Conservation (phyloP, 2,329 filamentous ascomycete species). For the Emericellopsis atlantica region DNA sequence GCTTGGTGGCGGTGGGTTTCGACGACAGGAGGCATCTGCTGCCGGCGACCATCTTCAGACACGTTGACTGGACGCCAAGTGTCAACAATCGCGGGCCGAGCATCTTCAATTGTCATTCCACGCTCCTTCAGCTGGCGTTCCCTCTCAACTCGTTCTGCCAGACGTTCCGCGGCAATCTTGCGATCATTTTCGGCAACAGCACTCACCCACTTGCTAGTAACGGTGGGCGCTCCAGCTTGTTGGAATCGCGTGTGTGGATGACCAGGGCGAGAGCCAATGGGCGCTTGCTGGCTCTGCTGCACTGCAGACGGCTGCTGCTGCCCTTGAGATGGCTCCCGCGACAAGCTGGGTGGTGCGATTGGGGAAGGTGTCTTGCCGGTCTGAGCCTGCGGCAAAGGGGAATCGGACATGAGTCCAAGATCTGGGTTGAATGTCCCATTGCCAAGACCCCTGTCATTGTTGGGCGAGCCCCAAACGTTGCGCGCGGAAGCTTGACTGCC, state of each 20-base stretch:
- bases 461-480: slow-evolving; percentile 67
- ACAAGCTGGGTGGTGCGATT: slow-evolving; percentile 22
- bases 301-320: slow-evolving; percentile 13
- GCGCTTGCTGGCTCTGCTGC: slow-evolving; percentile 3
- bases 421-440: slow-evolving; percentile 65
- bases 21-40: slow-evolving; percentile 8
- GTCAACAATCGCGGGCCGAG: slow-evolving; percentile 36
- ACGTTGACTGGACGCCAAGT: slow-evolving; percentile 36
- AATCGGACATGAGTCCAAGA: slow-evolving; percentile 34
- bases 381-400: slow-evolving; percentile 17
- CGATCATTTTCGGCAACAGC: slow-evolving; percentile 34
- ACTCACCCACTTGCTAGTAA: slow-evolving; percentile 27
- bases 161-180: slow-evolving; percentile 22
- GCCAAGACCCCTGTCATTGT: slow-evolving; percentile 57
- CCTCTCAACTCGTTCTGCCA: slow-evolving; percentile 3
- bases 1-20: slow-evolving; percentile 13
- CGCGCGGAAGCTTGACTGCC: slow-evolving; percentile 29
- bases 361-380: slow-evolving; percentile 29
- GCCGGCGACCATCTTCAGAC: slow-evolving; percentile 22
- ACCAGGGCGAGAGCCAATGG: slow-evolving; percentile 17
- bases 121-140: slow-evolving; percentile 16
- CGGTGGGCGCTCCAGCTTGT: slow-evolving; percentile 11
- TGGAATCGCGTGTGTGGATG: slow-evolving; percentile 10
- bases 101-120: slow-evolving; percentile 28
- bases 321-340: slow-evolving; percentile 11